These are phyloP conservation scores for Borealophlyctis nickersoniae DNA, from an alignment of 192 early-diverging fungal genomes.

Conservation along the genomic window DNA sequence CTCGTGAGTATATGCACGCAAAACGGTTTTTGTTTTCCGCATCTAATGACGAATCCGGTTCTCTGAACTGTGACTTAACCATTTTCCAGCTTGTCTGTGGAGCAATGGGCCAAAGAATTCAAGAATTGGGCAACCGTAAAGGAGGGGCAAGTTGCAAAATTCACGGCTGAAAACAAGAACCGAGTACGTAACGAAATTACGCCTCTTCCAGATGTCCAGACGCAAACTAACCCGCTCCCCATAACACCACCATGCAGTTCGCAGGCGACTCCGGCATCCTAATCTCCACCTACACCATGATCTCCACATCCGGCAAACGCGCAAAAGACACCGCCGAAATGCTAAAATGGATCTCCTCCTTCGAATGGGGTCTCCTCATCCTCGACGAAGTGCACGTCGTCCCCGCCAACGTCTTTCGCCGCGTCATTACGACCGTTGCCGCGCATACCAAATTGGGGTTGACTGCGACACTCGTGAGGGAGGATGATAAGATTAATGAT, in stretches of 20 bases:
- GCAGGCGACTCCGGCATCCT: constrained; percentile 91
- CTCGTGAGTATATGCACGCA: too few species aligned
- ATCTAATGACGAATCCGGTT: too few species aligned
- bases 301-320: constrained; percentile 91
- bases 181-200: constrained; percentile 33
- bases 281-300: constrained; percentile 98
- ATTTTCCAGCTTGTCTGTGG: constrained; percentile 92
- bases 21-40: too few species aligned
- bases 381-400: constrained; percentile 99
- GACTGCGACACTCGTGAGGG: constrained; percentile 95
- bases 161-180: constrained; percentile 90
- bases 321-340: constrained; percentile 85
- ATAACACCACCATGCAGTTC: constrained; percentile 44
- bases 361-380: constrained; percentile 94
- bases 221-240: not conserved
- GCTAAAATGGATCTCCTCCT: constrained; percentile 85
- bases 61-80: too few species aligned
- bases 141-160: constrained; percentile 91
- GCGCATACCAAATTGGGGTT: constrained; percentile 96
- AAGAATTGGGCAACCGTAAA: constrained; percentile 92
- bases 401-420: constrained; percentile 94
- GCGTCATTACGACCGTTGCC: constrained; percentile 86
- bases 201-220: constrained; percentile 6
- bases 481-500: constrained; percentile 98
- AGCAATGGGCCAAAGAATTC: constrained; percentile 99